Percentiles rank a stretch among this genome's conserved stretches.
Conservation (phyloP, 202 grass and related monocot species). For the Eragrostis tef region DNA sequence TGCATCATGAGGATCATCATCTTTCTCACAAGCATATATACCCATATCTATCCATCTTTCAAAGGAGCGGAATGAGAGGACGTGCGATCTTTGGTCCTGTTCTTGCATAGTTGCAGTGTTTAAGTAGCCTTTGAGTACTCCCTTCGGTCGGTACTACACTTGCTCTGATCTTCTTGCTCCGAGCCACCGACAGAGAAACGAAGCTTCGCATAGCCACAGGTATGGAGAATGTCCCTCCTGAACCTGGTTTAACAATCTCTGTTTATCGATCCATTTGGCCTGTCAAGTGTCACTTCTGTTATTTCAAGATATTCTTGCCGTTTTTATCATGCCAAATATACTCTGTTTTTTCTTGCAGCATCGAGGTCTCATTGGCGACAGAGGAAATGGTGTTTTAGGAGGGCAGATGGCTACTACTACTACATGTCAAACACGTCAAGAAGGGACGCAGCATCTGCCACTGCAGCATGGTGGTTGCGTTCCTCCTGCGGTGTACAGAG, state of each 20-base stretch:
- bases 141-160: not conserved
- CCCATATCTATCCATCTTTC: not conserved
- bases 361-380: not conserved
- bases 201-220: not conserved
- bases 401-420: constrained; percentile 9
- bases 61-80: not conserved
- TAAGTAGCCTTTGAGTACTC: not conserved
- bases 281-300: not conserved
- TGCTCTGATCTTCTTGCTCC: constrained; percentile 10
- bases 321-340: not conserved
- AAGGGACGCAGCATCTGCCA: not conserved
- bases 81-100: no score
- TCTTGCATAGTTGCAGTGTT: not conserved
- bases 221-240: not conserved
- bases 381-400: not conserved
- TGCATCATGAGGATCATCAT: constrained; percentile 34
- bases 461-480: not conserved
- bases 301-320: not conserved
- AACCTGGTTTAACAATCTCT: no score
- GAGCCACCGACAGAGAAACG: not conserved
- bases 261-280: not conserved
- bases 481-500: constrained; percentile 17
- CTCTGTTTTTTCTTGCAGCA: not conserved
- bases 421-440: constrained; percentile 5
- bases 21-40: constrained; percentile 18